A percentile compares a stretch with the other conserved stretches of the same genome.
Evolutionary conservation across 257 asterid species (phyloP).

Genomic region (Scutellaria baicalensis): DNA sequence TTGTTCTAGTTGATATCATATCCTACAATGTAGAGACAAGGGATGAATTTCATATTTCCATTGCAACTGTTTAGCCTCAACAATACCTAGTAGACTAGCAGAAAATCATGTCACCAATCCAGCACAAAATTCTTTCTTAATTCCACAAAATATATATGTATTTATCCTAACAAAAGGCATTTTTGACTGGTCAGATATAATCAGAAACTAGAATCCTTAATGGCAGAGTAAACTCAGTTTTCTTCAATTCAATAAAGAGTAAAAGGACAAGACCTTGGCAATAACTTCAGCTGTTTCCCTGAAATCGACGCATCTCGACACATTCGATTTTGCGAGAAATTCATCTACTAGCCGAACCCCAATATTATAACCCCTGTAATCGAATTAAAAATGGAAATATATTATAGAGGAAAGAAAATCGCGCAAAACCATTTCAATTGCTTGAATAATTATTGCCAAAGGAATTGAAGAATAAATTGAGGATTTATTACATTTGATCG

Average conservation of each 20-base stretch:
- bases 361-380: conserved; percentile 82
- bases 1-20: background rate
- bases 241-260: conserved; percentile 7
- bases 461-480: background rate
- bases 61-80: background rate
- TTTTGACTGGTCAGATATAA: background rate
- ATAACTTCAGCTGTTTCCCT: conserved; percentile 95
- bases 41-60: background rate
- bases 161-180: background rate
- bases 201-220: background rate
- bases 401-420: background rate
- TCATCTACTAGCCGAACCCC: conserved; percentile 86
- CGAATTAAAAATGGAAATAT: background rate
- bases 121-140: background rate
- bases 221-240: background rate
- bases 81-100: background rate
- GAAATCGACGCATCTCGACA: conserved; percentile 85
- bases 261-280: conserved; percentile 61
- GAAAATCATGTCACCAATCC: background rate
- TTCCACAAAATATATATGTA: background rate
- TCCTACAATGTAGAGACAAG: background rate
- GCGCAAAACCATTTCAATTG: background rate
- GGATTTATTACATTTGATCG: conserved; percentile 66
- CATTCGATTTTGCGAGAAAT: conserved; percentile 86
- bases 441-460: background rate